Percentiles rank a stretch among this genome's conserved stretches.
Conservation (phyloP, 306 rosid genomes). For the Carpinus fangiana region DNA sequence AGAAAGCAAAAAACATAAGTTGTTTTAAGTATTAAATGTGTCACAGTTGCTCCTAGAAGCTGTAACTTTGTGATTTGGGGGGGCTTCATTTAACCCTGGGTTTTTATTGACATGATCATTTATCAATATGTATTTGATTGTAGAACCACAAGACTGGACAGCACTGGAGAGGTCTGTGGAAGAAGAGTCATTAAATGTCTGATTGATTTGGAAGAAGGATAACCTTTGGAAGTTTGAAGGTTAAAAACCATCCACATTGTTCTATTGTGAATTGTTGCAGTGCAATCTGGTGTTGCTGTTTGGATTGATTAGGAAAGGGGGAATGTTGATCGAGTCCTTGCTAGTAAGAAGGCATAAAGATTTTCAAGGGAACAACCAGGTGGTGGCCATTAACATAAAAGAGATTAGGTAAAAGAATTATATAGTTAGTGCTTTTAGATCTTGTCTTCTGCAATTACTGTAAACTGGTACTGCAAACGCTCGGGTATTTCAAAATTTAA, state of each 20-base stretch:
- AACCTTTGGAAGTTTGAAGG: constrained; percentile 28
- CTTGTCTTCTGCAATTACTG: constrained; percentile 9
- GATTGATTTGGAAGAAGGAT: constrained; percentile 30
- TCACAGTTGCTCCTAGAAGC: neutral
- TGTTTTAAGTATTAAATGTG: neutral
- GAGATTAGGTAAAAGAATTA: constrained; percentile 10
- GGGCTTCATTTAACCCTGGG: neutral
- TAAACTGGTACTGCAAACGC: neutral
- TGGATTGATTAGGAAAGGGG: constrained; percentile 8
- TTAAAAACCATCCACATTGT: constrained; percentile 24
- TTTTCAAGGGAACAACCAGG: constrained; percentile 11
- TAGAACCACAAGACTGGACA: constrained; percentile 74
- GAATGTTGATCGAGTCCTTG: neutral
- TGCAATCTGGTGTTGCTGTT: constrained; percentile 40
- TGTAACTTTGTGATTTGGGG: neutral
- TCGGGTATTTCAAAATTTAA: neutral
- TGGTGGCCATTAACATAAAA: constrained; percentile 29
- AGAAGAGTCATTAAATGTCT: constrained; percentile 73
- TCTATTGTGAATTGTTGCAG: neutral
- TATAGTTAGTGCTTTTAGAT: neutral
- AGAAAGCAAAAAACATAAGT: neutral
- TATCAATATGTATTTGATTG: neutral
- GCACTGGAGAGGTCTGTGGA: constrained; percentile 70
- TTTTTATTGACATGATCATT: constrained; percentile 25
- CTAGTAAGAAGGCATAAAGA: neutral